Evolutionary conservation across 2,329 filamentous ascomycete species (phyloP), one percentile per base, ranked within the genome.

Genomic region (Aureobasidium sp.): DNA sequence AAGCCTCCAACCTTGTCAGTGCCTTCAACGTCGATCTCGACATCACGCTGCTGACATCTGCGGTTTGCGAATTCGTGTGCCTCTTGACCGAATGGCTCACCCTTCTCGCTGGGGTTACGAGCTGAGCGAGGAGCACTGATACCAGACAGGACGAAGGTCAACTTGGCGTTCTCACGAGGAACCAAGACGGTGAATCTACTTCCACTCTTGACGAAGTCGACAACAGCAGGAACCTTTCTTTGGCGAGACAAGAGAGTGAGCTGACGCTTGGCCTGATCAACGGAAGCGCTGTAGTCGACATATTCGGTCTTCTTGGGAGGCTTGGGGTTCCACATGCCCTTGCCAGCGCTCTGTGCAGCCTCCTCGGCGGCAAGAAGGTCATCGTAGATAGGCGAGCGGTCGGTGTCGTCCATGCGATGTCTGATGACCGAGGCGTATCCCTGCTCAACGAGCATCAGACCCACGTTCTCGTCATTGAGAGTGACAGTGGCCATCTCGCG

Each of bases 191-290:
- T 96, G 76, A 97, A 99, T 67, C 94, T 85, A 44, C 92, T 96
- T 33, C 90, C 94, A n/a, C 91, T 90, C 77, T 97, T 97, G 79
- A 96, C 94, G 74, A 95, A 99, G 75, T 99, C 94, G 45, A 99
- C 91, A 68, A 99, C 82, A 12, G 89, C 94, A 8, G 94, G 91
- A 3, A 97, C 87, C 75, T 90, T 93, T 81, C 91, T 93, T 74
- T 97, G 92, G 60, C 93, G 85, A 64, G 94, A 90, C 35, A 99
- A 82, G 24, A 91, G 87, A 12, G 90, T 89, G 40, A 96, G 82
- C 74, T 96, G 91, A 60, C 96, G 87, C 82, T 97, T 97, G 65
- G 94, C 94, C 77, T 97, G 96, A 74, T 97, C 93, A 7, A 93
- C 78, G 64, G 83, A 92, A 75, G 97, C 94, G 5, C 92, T 97